Evolutionary conservation across 2,329 filamentous ascomycete species (phyloP).

Genomic region (Aureobasidium sp.): DNA sequence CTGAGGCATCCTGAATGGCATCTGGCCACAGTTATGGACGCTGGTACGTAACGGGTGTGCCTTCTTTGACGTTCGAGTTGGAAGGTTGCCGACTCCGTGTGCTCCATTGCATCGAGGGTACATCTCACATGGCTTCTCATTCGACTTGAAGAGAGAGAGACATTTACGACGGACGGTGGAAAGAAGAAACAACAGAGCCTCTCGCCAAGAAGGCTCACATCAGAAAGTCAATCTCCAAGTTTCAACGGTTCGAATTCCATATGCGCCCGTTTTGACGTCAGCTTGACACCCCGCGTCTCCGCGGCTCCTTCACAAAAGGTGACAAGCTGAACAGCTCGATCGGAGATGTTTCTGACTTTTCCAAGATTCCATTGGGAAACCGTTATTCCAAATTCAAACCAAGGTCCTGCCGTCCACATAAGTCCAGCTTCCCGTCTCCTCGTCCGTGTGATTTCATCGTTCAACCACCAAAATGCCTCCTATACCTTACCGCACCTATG

Average conservation of each 20-base stretch:
- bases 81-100: too few relatives aligned
- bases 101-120: too few relatives aligned
- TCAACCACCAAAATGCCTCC: constrained; percentile 23
- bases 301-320: neutral
- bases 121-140: too few relatives aligned
- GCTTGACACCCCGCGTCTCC: constrained; percentile 1
- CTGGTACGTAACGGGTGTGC: too few relatives aligned
- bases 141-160: neutral
- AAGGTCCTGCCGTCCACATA: neutral
- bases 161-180: neutral
- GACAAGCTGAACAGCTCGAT: neutral
- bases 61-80: too few relatives aligned
- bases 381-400: neutral
- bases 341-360: neutral
- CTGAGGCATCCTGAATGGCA: too few relatives aligned
- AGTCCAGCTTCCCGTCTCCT: neutral
- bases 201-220: neutral
- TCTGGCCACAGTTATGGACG: too few relatives aligned
- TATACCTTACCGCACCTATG: constrained; percentile 26
- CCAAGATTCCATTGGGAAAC: neutral
- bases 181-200: neutral
- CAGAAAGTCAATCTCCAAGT: neutral
- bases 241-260: neutral
- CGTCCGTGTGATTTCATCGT: neutral
- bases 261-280: neutral